Conservation (phyloP, 768 basidiomycete species). For the Daedaleopsis sinensis region DNA sequence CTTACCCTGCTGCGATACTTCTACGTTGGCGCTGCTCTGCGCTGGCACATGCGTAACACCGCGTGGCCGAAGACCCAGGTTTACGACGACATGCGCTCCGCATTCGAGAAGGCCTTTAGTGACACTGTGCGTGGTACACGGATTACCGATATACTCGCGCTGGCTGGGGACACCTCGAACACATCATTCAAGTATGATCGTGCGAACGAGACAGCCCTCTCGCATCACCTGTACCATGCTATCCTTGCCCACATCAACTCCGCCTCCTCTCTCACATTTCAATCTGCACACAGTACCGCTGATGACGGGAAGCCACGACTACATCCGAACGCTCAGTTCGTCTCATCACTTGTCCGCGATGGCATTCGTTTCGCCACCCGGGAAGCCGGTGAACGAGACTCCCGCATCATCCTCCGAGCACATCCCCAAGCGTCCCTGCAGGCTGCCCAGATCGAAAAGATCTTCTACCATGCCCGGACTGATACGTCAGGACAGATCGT, state of each 20-base stretch:
- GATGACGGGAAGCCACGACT: too few species aligned
- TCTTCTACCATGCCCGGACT: not conserved
- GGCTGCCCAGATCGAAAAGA: not conserved
- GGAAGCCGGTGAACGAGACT: not conserved
- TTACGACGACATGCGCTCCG: not conserved
- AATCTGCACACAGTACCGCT: too few species aligned
- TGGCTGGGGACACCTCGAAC: not conserved
- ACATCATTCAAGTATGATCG: not conserved
- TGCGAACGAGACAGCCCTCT: not conserved
- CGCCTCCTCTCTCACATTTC: too few species aligned
- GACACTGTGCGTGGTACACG: not conserved
- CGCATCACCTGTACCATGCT: not conserved
- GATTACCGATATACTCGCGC: not conserved
- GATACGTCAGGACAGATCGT: not conserved
- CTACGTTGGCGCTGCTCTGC: not conserved
- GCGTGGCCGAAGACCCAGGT: not conserved
- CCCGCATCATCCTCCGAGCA: not conserved
- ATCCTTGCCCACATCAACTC: not conserved
- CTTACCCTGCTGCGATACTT: not conserved
- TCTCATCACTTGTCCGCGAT: too few species aligned
- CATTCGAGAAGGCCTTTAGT: not conserved
- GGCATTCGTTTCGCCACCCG: not conserved
- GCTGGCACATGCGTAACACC: not conserved
- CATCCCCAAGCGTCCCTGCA: not conserved
- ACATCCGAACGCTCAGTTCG: too few species aligned